Conservation (phyloP, 331 rosid species). For the Telfairia occidentalis region DNA sequence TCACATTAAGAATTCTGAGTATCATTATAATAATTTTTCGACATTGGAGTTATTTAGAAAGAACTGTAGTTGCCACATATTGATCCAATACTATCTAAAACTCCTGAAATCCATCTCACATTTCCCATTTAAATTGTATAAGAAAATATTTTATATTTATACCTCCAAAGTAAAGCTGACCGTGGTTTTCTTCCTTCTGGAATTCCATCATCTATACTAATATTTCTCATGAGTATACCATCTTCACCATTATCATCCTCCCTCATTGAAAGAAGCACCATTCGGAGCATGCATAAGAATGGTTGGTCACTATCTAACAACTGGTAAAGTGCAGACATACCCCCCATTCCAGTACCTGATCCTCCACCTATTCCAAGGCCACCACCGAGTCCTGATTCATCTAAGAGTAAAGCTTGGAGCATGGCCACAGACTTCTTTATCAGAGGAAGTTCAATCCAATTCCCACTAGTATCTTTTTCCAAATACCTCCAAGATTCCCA, state of each 20-base stretch:
- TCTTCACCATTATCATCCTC: slow-evolving; percentile 79
- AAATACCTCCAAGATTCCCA: slow-evolving; percentile 74
- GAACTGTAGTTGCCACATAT: neutral
- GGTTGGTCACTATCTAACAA: slow-evolving; percentile 98
- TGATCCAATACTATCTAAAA: neutral
- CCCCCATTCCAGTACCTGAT: slow-evolving; percentile 99
- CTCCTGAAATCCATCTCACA: neutral
- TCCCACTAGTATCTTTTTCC: slow-evolving; percentile 76
- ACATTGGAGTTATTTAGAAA: neutral
- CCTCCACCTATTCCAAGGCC: slow-evolving; percentile 99
- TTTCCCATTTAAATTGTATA: neutral
- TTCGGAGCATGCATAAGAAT: slow-evolving; percentile 94
- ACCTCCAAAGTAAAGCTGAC: slow-evolving; percentile 92
- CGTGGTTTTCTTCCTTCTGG: slow-evolving; percentile 61
- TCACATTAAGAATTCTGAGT: neutral
- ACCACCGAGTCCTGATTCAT: slow-evolving; percentile 94
- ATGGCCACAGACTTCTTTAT: slow-evolving; percentile 82
- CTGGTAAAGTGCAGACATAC: slow-evolving; percentile 85
- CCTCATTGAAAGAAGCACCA: slow-evolving; percentile 95
- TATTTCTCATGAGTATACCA: slow-evolving; percentile 36
- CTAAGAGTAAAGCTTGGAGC: slow-evolving; percentile 91
- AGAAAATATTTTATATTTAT: slow-evolving; percentile 6
- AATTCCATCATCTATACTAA: slow-evolving; percentile 33
- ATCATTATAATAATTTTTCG: neutral
- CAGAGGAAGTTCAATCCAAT: slow-evolving; percentile 86